Evolutionary conservation across 2,329 filamentous ascomycete species (phyloP).

Genomic region (Myriosclerotinia curreyana): DNA sequence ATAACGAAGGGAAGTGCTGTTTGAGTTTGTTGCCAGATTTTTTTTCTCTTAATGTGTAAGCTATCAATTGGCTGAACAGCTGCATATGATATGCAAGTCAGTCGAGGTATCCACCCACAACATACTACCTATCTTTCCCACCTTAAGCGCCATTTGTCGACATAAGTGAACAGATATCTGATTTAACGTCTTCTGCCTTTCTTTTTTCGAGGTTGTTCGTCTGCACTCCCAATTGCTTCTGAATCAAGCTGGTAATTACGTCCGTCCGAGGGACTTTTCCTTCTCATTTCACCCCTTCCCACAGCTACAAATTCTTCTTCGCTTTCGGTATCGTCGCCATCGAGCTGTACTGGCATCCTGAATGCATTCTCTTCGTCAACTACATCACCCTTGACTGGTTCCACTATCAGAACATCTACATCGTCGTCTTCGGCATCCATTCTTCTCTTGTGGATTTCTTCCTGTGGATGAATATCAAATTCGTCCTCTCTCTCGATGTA

Average conservation of each 20-base stretch:
- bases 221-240: constrained; percentile 42
- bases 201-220: constrained; percentile 41
- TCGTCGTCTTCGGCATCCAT: constrained; percentile 91
- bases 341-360: constrained; percentile 87
- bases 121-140: no score
- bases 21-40: constrained; percentile 11
- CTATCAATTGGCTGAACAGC: constrained; percentile 19
- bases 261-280: constrained; percentile 75
- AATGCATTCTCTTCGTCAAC: constrained; percentile 62
- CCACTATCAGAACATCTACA: constrained; percentile 81
- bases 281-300: constrained; percentile 76
- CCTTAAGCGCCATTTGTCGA: not conserved
- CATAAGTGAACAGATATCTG: not conserved
- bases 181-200: constrained; percentile 30
- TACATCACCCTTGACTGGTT: constrained; percentile 60
- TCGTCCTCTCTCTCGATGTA: constrained; percentile 96
- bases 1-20: constrained; percentile 17
- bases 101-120: constrained; percentile 14
- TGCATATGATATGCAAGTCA: constrained; percentile 23
- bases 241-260: constrained; percentile 63
- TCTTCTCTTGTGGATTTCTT: constrained; percentile 87
- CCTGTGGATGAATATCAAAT: constrained; percentile 94
- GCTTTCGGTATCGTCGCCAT: constrained; percentile 89
- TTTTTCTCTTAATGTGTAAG: constrained; percentile 21
- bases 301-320: constrained; percentile 79